These are phyloP conservation scores for Penicillium sp. DNA, from an alignment of 2,329 filamentous ascomycete species.

Conservation along the genomic window DNA sequence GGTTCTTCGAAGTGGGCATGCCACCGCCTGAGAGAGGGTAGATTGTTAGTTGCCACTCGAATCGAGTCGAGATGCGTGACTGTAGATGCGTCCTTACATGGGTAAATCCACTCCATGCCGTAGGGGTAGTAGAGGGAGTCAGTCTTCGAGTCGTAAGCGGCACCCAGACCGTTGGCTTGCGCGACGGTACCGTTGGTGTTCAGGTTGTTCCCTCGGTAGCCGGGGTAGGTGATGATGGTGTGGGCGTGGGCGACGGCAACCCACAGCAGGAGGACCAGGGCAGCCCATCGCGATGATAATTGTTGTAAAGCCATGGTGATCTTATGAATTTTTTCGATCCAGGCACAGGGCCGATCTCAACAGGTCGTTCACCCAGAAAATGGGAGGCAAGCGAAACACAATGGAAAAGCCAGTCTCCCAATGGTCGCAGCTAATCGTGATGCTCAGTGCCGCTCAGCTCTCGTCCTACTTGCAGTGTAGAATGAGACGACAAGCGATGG, in stretches of 20 bases:
- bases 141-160: conserved; percentile 45
- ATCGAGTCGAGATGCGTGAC: background rate
- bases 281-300: conserved; percentile 33
- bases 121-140: conserved; percentile 66
- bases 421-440: background rate
- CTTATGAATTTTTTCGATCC: background rate
- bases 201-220: conserved; percentile 84
- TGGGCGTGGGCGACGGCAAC: conserved; percentile 55
- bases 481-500: background rate
- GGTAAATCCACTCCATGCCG: conserved; percentile 94
- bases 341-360: background rate
- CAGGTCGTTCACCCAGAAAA: background rate
- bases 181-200: conserved; percentile 67
- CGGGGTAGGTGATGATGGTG: conserved; percentile 82
- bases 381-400: background rate
- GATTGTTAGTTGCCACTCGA: background rate
- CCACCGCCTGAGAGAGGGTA: conserved; percentile 66
- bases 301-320: conserved; percentile 31
- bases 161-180: conserved; percentile 48
- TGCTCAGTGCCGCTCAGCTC: background rate
- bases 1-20: conserved; percentile 72
- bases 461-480: background rate
- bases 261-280: conserved; percentile 38
- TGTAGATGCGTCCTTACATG: conserved; percentile 64
- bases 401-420: background rate